Base-by-base conservation (phyloP, 108 stramenopile species). In the Nitzschia inconspicua region DNA sequence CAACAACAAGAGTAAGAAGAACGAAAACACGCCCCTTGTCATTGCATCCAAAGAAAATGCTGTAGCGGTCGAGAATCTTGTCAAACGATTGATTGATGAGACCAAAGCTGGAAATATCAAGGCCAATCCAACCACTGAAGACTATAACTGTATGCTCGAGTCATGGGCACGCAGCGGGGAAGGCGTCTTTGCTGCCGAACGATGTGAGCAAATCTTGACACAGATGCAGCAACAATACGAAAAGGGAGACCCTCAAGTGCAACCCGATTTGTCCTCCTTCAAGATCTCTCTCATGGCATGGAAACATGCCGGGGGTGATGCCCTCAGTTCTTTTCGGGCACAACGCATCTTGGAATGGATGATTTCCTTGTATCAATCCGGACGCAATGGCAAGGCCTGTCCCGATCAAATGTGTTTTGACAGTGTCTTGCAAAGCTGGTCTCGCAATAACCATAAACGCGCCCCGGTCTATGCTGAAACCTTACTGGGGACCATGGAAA, bases 81-180 rank as follows among this genome's bases (percentile, higher is more conserved):
- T 92, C 26, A 85, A 86, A 41, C 75, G 91, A 47, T 68, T 92
- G 43, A 69, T 88, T 43, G 86, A 83, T 31, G 90, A 92, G 59
- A 58, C 73, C 23, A 41, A 65, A 7, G 86, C 83, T 5, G 86
- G 86, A 8, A 88, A 86, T 60, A 36, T 31, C 8, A 64, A 65
- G 3, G 75, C 74, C 31, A 66, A 27, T 18, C 46, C 70, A 6
- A 66, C 70, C 1, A 62, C 70, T 24, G 22, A 64, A 20, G 67
- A 85, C 60, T 92, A 92, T 66, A 92, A 92, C 57, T 76, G 79
- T 13, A 61, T 88, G 18, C 57, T 92, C 52, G 73, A 79, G 48
- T 65, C 65, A 18, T 92, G 91, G 91, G 80, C 77, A 22, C 64
- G 57, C 24, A 77, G 76, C 37, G 81, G 80, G 18, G 76, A 65